Conservation (phyloP, 2,329 filamentous ascomycete species). For the Microsporum ferrugineum region DNA sequence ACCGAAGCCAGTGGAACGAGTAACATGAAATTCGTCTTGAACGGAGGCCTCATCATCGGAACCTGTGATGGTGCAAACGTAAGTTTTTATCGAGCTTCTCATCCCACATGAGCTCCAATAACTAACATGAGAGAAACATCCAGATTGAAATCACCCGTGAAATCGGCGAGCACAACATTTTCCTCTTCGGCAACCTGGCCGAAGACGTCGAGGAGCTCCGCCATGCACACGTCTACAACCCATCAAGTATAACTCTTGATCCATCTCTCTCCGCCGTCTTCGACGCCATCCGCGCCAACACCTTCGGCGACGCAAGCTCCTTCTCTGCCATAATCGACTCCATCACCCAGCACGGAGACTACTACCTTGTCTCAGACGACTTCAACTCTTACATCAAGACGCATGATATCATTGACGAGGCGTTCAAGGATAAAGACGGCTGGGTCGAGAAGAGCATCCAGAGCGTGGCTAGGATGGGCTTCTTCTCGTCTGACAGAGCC, state of each 20-base stretch:
- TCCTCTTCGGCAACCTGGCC: conserved; percentile 90
- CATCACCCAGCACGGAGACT: conserved; percentile 87
- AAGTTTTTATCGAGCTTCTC: conserved; percentile 31
- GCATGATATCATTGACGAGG: conserved; percentile 79
- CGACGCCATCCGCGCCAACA: conserved; percentile 63
- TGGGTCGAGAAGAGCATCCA: conserved; percentile 87
- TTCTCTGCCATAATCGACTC: conserved; percentile 77
- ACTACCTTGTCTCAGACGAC: conserved; percentile 95
- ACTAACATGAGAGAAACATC: background rate
- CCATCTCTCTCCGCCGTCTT: conserved; percentile 70
- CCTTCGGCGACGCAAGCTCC: conserved; percentile 65
- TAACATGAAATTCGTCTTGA: conserved; percentile 99
- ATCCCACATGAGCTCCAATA: no score
- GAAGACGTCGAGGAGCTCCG: conserved; percentile 96
- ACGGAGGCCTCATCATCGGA: conserved; percentile 92
- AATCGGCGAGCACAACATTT: conserved; percentile 93
- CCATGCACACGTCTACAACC: conserved; percentile 66
- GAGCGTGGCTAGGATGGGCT: conserved; percentile 86
- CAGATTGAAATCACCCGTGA: conserved; percentile 97
- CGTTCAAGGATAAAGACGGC: conserved; percentile 81
- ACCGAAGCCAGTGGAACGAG: conserved; percentile 82
- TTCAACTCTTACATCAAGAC: conserved; percentile 92
- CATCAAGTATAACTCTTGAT: conserved; percentile 62
- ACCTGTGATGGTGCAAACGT: conserved; percentile 97
- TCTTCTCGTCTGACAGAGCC: conserved; percentile 90